These are phyloP conservation scores for Wickerhamiella occidentalis DNA, from an alignment of 805 yeast species.

Conservation along the genomic window DNA sequence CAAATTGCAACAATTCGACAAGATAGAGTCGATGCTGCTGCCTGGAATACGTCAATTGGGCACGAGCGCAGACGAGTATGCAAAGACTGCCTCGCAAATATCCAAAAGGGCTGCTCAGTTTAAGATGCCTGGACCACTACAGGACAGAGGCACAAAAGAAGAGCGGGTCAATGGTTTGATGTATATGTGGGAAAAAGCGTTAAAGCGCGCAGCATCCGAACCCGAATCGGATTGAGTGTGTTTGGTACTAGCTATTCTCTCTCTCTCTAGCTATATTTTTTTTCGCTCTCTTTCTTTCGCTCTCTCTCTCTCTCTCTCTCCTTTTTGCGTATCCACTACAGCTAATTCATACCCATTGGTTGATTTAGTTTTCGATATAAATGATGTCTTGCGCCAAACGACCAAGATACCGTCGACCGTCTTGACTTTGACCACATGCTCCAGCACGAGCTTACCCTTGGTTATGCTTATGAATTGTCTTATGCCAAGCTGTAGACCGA, in stretches of 20 bases:
- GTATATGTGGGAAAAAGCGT: background rate
- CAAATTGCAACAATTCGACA: background rate
- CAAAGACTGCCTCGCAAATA: background rate
- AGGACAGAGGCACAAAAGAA: background rate
- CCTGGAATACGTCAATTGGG: background rate
- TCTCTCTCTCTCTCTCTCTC: too few relatives aligned
- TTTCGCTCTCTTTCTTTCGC: too few relatives aligned
- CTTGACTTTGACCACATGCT: constrained; percentile 66
- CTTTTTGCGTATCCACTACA: too few relatives aligned
- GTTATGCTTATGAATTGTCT: constrained; percentile 57
- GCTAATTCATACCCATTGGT: constrained; percentile 1
- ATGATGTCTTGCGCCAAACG: too few relatives aligned
- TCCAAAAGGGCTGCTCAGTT: background rate
- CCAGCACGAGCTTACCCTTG: constrained; percentile 69
- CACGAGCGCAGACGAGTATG: background rate
- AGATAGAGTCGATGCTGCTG: background rate
- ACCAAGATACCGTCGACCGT: constrained; percentile 72
- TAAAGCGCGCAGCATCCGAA: too few relatives aligned
- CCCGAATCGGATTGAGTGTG: too few relatives aligned
- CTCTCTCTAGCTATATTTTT: too few relatives aligned
- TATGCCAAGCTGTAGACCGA: constrained; percentile 1
- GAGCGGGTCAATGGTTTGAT: background rate
- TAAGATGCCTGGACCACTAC: background rate
- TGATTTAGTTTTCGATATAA: background rate
- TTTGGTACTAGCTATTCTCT: too few relatives aligned